Percentiles rank a stretch among this genome's conserved stretches.
phyloP scores from a whole-genome alignment of 441 rosid genomes.

The Breynia disticha region DNA sequence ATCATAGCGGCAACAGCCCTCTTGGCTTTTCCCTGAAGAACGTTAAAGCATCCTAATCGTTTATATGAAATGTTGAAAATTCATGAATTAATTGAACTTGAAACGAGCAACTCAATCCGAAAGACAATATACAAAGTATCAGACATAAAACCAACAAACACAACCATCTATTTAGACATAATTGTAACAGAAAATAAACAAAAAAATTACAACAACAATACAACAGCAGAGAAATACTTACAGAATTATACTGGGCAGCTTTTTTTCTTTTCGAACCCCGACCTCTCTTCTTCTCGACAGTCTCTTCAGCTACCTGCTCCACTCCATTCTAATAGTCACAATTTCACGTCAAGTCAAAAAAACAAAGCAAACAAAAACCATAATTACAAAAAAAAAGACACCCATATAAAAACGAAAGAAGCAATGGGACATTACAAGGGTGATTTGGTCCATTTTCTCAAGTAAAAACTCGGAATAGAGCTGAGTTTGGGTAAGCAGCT shows the following conservation, averaged over 20 bases:
- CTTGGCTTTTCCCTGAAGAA: conserved; percentile 61
- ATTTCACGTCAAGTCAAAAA: conserved; percentile 10
- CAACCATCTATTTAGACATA: not conserved
- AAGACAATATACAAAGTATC: too few species aligned
- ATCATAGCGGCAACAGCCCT: conserved; percentile 96
- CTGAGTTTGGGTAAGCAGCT: conserved; percentile 85
- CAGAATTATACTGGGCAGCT: conserved; percentile 48
- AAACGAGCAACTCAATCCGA: too few species aligned
- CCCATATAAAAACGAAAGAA: conserved; percentile 6
- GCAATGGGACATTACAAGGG: conserved; percentile 32
- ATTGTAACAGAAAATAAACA: not conserved
- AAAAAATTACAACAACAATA: not conserved
- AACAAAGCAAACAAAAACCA: conserved; percentile 2
- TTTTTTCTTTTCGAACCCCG: conserved; percentile 77
- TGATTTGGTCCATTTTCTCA: conserved; percentile 87
- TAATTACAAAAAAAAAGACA: conserved; percentile 5
- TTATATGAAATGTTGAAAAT: too few species aligned
- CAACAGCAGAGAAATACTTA: conserved; percentile 18
- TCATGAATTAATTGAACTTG: too few species aligned
- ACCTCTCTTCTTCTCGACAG: conserved; percentile 36
- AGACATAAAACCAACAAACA: too few species aligned
- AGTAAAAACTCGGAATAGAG: conserved; percentile 72
- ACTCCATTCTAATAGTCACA: conserved; percentile 42
- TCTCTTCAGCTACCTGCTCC: conserved; percentile 33
- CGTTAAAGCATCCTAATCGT: conserved; percentile 2